Evolutionary conservation across 768 basidiomycete genomes (phyloP), one percentile per base, ranked within the genome.

Genomic region (Pholiota conissans): DNA sequence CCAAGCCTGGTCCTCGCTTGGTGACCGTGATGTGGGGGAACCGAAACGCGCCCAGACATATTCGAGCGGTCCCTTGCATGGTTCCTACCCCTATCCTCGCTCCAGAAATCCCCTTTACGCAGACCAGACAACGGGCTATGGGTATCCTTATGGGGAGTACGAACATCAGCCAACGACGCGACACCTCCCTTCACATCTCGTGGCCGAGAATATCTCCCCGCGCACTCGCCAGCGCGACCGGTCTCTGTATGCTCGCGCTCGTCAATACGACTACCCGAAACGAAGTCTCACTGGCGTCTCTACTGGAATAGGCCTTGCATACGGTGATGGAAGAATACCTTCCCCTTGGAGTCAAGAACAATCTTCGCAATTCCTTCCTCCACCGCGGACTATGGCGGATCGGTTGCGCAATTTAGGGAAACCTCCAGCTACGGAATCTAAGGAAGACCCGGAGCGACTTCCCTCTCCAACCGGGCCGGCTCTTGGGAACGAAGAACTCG

Each of bases 1-100:
- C n/a, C 67, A 71, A 46, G 58, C 67, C 30, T 75, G 72, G 75
- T 70, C 73, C 30, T 73, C 72, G 55, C 65, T 69, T 24, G 72
- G 75, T 3, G 78, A 77, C 64, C 73, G 76, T 49, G 76, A 77
- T 53, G 74, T 76, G 9, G 77, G 77, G 13, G 75, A 77, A 62
- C 74, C 76, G 18, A 78, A 68, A 59, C 70, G 74, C 42, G 65
- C 70, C 3, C 64, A 63, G 26, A 68, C 65, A 56, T 71, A 67
- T 56, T 27, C 70, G 13, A 66, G 65, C 26, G 45, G 56, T 30
- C 57, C 58, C 51, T 58, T 13, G 48, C 58, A 62, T 54, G 45
- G 52, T 52, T 59, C 60, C 54, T 59, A 54, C 56, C 52, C 63
- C 61, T 69, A 61, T 49, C 61, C 65, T 28, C 65, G 64, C 52